These are phyloP conservation scores for Biscogniauxia mediterranea DNA, from an alignment of 2,329 filamentous ascomycete genomes.

Conservation along the genomic window DNA sequence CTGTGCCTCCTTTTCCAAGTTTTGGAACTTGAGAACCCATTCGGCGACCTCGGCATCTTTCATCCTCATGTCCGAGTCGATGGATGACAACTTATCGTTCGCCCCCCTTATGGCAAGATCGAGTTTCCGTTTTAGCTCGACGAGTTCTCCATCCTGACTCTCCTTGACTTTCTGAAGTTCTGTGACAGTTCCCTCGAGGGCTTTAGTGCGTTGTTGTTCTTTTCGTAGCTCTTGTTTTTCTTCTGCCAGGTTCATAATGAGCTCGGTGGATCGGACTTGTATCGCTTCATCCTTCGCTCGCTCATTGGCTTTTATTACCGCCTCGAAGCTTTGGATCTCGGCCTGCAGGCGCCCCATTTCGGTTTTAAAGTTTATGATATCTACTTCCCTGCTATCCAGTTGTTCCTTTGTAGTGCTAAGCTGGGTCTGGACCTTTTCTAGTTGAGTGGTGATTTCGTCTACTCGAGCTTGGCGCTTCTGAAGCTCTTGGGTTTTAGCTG, in stretches of 20 bases:
- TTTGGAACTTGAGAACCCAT: not conserved
- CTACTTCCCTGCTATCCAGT: not conserved
- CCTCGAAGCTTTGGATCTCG: not conserved
- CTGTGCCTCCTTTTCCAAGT: not conserved
- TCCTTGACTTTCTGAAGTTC: not conserved
- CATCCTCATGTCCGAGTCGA: not conserved
- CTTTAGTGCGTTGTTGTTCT: not conserved
- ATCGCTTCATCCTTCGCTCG: not conserved
- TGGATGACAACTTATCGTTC: not conserved
- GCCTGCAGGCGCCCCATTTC: not conserved
- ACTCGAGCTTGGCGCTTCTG: not conserved
- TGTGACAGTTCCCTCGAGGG: not conserved
- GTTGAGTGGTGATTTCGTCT: not conserved
- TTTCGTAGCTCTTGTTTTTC: not conserved
- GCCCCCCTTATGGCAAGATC: not conserved
- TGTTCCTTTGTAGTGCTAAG: not conserved
- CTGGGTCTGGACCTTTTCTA: not conserved
- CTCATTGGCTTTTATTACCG: not conserved
- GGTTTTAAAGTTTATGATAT: not conserved
- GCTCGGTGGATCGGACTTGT: not conserved
- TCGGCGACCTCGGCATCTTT: not conserved
- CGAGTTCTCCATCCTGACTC: not conserved
- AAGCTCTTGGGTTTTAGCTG: not conserved
- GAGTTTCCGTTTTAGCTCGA: not conserved
- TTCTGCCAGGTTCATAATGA: not conserved